Evolutionary conservation across 148 eudicot genomes (phyloP).

Genomic region (Suaeda aralocaspica): DNA sequence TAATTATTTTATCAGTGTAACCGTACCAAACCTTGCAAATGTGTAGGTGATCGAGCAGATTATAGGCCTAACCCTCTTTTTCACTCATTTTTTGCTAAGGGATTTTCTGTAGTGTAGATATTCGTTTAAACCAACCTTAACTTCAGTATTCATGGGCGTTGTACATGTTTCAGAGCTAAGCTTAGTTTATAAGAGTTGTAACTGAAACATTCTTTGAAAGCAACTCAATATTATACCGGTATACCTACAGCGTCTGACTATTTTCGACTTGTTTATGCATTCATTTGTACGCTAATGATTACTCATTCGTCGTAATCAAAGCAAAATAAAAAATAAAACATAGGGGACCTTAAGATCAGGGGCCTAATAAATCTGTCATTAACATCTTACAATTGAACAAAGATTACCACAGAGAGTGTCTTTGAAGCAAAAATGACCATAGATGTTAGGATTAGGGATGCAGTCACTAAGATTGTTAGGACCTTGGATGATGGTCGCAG

Average conservation of each 20-base stretch:
- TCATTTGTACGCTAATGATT: no score
- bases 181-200: neutral
- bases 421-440: no score
- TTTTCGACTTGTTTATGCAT: neutral
- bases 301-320: no score
- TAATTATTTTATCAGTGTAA: neutral
- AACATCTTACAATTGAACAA: no score
- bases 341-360: no score
- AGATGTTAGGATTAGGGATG: no score
- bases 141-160: neutral
- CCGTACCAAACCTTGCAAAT: neutral
- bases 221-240: neutral
- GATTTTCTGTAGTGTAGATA: neutral
- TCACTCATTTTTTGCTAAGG: neutral
- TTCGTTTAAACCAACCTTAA: neutral
- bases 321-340: no score
- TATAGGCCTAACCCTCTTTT: constrained; percentile 8
- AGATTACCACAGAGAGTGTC: no score
- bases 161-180: constrained; percentile 9
- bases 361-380: no score
- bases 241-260: neutral
- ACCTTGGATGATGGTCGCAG: no score
- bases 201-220: neutral
- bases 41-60: neutral
- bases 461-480: no score